phyloP scores from a whole-genome alignment of 257 asterid species.

The Primulina huaijiensis region DNA sequence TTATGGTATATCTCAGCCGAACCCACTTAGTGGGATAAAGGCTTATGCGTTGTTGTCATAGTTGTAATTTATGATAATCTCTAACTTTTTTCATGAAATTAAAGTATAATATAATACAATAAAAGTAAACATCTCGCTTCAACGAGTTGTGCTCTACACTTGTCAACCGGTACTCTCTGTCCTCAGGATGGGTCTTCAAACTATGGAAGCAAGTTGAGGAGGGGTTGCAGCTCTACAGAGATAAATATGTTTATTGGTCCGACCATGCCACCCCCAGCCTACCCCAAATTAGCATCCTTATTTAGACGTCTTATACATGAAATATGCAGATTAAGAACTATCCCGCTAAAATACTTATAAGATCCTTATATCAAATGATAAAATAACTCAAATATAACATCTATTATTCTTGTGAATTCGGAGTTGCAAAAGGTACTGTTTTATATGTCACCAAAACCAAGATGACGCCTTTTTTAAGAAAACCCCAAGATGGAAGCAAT shows the following conservation, averaged over 20 bases:
- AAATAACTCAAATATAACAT: background rate
- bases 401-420: background rate
- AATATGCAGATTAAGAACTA: background rate
- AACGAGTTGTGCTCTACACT: background rate
- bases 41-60: too few species aligned
- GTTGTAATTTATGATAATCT: background rate
- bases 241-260: too few species aligned
- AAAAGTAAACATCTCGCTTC: background rate
- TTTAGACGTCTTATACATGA: background rate
- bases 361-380: background rate
- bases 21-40: too few species aligned
- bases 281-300: background rate
- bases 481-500: background rate
- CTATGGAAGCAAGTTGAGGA: background rate
- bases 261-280: background rate
- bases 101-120: background rate
- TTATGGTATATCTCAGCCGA: background rate
- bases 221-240: background rate
- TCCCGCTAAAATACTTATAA: too few species aligned
- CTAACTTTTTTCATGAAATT: slow-evolving; percentile 19
- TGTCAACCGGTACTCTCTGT: background rate
- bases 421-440: background rate
- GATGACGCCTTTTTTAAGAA: background rate
- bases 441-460: background rate
- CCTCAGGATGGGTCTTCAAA: background rate